Evolutionary conservation across 2,329 filamentous ascomycete genomes (phyloP), one percentile per base, ranked within the genome.

Genomic region (Alternaria ethzedia): DNA sequence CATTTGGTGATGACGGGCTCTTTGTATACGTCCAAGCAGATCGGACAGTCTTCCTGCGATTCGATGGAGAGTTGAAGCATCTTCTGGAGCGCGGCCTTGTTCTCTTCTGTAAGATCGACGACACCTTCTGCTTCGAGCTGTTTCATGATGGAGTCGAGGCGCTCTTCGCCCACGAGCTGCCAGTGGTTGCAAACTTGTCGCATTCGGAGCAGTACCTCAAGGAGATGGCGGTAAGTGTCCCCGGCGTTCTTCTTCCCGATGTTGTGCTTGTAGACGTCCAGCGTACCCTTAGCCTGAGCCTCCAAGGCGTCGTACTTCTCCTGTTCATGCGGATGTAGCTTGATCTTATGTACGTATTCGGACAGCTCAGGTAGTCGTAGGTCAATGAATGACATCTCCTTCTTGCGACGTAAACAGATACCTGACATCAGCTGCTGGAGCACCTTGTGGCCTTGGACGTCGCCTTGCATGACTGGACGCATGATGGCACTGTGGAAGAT

Each of bases 111-210:
- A 23, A 96, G 83, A 0, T 86, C 84, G 0, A 96, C 89, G 1
- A 90, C 83, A 51, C 88, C 87, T 68, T 91, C 84, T 15, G 87
- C 85, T 46, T 92, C 90, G 3, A 96, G 84, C 2, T 92, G 83
- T 20, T 86, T 83, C 75, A 95, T 84, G 21, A 97, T 85, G n/a
- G 89, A 87, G 10, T 87, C 86, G n/a, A 96, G 85, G 12, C 92
- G 89, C 30, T 78, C 75, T 66, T 91, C 85, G 54, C 89, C 90
- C 74, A 92, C 93, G 11, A 97, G 86, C 9, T 90, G 90, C 92
- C 93, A 96, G 77, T 97, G 94, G 68, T 95, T 94, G 80, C 94
- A 97, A 77, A 91, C 87, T 80, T 97, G 94, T 17, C 94, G 88
- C 69, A 97, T 87, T 12, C 94, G 89, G 6, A 97, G 86, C 5